These are phyloP conservation scores for Corynespora cassiicola DNA, from an alignment of 2,329 filamentous ascomycete genomes.

Conservation along the genomic window DNA sequence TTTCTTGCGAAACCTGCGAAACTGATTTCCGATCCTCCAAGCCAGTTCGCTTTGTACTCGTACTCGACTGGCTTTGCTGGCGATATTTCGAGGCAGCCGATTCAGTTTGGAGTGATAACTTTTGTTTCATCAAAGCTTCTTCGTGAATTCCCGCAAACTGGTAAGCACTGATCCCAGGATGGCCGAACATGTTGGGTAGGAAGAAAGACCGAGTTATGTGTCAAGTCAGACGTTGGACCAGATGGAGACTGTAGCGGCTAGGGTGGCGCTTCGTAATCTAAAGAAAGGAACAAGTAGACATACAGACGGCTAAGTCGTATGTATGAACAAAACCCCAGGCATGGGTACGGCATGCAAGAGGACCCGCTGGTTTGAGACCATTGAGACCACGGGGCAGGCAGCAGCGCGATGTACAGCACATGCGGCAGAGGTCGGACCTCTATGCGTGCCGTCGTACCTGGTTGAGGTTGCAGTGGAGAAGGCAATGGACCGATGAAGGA, in stretches of 20 bases:
- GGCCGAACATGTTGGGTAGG: conserved; percentile 32
- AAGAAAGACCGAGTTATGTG: not conserved
- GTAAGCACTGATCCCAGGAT: conserved; percentile 40
- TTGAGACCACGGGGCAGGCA: conserved; percentile 3
- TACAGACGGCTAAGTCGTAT: conserved; percentile 1
- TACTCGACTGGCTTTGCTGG: conserved; percentile 24
- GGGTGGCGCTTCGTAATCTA: conserved; percentile 1
- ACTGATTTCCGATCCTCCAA: too few relatives aligned
- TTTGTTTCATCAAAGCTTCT: conserved; percentile 20
- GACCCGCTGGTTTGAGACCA: conserved; percentile 8
- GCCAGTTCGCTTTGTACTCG: too few relatives aligned
- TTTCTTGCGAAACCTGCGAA: conserved; percentile 19
- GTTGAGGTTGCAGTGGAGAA: conserved; percentile 15
- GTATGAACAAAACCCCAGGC: too few relatives aligned
- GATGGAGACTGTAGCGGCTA: not conserved
- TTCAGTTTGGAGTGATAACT: conserved; percentile 25
- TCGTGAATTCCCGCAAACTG: conserved; percentile 32
- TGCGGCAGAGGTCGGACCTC: conserved; percentile 12
- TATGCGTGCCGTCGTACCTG: conserved; percentile 12
- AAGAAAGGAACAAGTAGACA: not conserved
- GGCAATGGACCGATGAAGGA: conserved; percentile 4
- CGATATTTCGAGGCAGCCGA: conserved; percentile 20
- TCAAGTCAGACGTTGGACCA: conserved; percentile 1
- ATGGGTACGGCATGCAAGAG: conserved; percentile 4
- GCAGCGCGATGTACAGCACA: conserved; percentile 7